Evolutionary conservation across 768 basidiomycete genomes (phyloP).

Genomic region (Pilatotrama ljubarskyi): DNA sequence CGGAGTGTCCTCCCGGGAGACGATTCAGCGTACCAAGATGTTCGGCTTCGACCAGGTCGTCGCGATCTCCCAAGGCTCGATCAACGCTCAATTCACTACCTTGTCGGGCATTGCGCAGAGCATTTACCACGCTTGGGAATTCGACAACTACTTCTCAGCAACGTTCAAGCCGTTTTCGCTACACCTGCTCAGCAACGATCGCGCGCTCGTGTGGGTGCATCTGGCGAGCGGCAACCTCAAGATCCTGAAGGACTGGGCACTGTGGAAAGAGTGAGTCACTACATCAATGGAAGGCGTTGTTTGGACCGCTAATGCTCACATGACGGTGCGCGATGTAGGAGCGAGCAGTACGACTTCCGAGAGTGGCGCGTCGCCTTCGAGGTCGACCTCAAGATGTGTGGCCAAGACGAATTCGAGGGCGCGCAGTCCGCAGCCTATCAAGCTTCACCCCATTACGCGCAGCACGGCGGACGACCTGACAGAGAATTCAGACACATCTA

Average conservation of each 20-base stretch:
- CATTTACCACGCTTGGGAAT: slow-evolving; percentile 18
- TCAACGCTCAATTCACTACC: slow-evolving; percentile 27
- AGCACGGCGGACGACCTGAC: slow-evolving; percentile 12
- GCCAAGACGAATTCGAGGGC: slow-evolving; percentile 19
- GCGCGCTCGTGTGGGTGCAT: slow-evolving; percentile 28
- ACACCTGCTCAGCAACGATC: slow-evolving; percentile 26
- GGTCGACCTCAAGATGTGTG: slow-evolving; percentile 28
- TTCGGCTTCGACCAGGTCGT: slow-evolving; percentile 30
- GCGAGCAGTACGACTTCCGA: slow-evolving; percentile 24
- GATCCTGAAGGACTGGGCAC: slow-evolving; percentile 19
- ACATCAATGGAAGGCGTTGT: too few relatives aligned
- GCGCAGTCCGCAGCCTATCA: slow-evolving; percentile 13
- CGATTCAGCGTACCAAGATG: slow-evolving; percentile 24
- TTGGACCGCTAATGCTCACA: neutral
- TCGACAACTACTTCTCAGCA: slow-evolving; percentile 25
- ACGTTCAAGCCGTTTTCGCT: slow-evolving; percentile 27
- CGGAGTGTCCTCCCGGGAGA: slow-evolving; percentile 13
- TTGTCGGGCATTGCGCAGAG: slow-evolving; percentile 18
- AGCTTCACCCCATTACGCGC: slow-evolving; percentile 18
- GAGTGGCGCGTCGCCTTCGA: slow-evolving; percentile 33
- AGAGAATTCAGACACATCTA: slow-evolving; percentile 25
- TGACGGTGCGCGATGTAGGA: neutral
- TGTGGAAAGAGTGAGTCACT: slow-evolving; percentile 16
- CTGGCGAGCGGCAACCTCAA: slow-evolving; percentile 26
- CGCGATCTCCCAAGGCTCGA: slow-evolving; percentile 30